A percentile compares a stretch with the other conserved stretches of the same genome.
Evolutionary conservation across 208 protist species (phyloP).

Genomic region (Crithidia thermophila): DNA sequence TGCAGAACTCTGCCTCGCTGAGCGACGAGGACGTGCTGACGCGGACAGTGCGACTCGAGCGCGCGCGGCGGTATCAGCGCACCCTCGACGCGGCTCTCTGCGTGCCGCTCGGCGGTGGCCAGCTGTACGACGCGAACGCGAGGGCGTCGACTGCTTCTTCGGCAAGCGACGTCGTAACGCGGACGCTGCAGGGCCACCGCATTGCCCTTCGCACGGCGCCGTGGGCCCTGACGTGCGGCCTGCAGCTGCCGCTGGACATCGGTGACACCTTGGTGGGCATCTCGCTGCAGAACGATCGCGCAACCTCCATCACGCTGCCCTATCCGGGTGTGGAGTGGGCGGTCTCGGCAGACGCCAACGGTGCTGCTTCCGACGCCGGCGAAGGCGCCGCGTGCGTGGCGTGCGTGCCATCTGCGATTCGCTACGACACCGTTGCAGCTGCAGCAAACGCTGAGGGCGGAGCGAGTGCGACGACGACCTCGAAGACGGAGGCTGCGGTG

Average conservation of each 20-base stretch:
- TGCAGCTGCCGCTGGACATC: conserved; percentile 45
- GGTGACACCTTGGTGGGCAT: conserved; percentile 60
- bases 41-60: background rate
- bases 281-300: conserved; percentile 49
- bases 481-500: background rate
- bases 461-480: background rate
- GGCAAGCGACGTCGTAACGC: background rate
- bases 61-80: conserved; percentile 15
- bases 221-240: conserved; percentile 42
- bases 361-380: background rate
- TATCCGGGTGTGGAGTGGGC: conserved; percentile 31
- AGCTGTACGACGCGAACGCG: too few relatives aligned
- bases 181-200: conserved; percentile 8
- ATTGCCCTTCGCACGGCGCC: conserved; percentile 24
- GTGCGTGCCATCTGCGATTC: conserved; percentile 23
- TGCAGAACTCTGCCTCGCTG: conserved; percentile 26
- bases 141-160: too few relatives aligned
- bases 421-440: background rate
- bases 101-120: conserved; percentile 8
- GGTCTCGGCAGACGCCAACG: background rate
- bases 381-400: background rate
- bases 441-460: conserved; percentile 10
- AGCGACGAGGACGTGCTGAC: conserved; percentile 26
- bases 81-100: conserved; percentile 30
- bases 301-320: conserved; percentile 23